phyloP scores from a whole-genome alignment of 176 grass and related monocot species.

The Avena sativa region DNA sequence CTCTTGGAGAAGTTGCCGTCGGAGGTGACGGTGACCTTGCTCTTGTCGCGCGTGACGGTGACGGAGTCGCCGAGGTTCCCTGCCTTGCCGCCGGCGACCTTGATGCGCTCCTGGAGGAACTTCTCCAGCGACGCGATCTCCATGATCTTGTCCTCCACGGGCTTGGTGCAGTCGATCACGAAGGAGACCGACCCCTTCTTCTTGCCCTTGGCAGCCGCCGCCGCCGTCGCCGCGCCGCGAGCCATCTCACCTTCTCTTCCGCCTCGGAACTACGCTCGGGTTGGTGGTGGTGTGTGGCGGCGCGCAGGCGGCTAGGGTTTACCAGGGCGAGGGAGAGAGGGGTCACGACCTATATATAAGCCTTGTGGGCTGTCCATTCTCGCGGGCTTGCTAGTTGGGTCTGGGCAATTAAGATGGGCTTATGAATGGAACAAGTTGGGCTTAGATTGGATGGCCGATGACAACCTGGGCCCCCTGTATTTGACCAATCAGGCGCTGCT shows the following conservation, averaged over 20 bases:
- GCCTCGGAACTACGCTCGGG: slow-evolving; percentile 17
- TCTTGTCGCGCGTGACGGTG: slow-evolving; percentile 73
- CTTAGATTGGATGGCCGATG: not conserved
- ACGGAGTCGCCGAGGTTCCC: slow-evolving; percentile 81
- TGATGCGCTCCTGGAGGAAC: slow-evolving; percentile 94
- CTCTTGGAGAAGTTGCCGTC: slow-evolving; percentile 88
- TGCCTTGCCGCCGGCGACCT: slow-evolving; percentile 89
- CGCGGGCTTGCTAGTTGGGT: not conserved
- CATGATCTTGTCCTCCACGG: slow-evolving; percentile 97
- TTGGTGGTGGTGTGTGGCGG: slow-evolving; percentile 26
- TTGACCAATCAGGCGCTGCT: not conserved
- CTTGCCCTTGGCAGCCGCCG: slow-evolving; percentile 55
- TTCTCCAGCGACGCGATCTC: slow-evolving; percentile 94
- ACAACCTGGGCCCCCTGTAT: not conserved
- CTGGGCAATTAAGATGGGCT: not conserved
- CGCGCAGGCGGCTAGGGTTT: slow-evolving; percentile 54
- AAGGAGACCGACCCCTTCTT: slow-evolving; percentile 83
- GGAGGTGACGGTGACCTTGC: slow-evolving; percentile 83
- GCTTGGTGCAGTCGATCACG: slow-evolving; percentile 87
- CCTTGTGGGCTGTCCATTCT: slow-evolving; percentile 50
- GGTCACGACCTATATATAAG: slow-evolving; percentile 42
- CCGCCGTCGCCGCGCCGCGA: slow-evolving; percentile 37
- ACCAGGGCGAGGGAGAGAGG: not conserved
- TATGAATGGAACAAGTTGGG: not conserved
- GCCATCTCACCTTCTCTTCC: slow-evolving; percentile 52